A percentile compares a stretch with the other conserved stretches of the same genome.
phyloP scores from a whole-genome alignment of 805 yeast species.

The Hanseniaspora singularis region DNA sequence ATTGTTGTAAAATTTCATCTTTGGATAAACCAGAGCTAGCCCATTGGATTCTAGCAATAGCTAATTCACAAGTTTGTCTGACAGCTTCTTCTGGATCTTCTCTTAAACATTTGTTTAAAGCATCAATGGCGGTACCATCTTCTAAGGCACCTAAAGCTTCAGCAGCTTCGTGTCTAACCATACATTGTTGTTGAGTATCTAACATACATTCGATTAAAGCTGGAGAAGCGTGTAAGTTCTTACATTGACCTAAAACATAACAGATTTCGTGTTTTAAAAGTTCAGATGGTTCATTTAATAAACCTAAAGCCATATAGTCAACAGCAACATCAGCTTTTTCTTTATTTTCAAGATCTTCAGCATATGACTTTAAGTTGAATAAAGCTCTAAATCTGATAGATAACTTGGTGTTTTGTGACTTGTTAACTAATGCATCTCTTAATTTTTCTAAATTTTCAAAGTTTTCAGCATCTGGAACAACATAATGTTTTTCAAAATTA shows the following conservation, averaged over 20 bases:
- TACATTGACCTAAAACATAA: slow-evolving; percentile 90
- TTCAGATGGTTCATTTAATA: slow-evolving; percentile 62
- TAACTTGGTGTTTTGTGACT: slow-evolving; percentile 54
- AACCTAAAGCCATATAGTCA: slow-evolving; percentile 74
- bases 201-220: slow-evolving; percentile 58
- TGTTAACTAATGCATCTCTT: slow-evolving; percentile 58
- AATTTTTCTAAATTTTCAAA: slow-evolving; percentile 44
- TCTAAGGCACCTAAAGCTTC: slow-evolving; percentile 97
- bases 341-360: slow-evolving; percentile 52
- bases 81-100: slow-evolving; percentile 80
- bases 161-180: slow-evolving; percentile 99
- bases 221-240: slow-evolving; percentile 67
- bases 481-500: slow-evolving; percentile 29
- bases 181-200: slow-evolving; percentile 62
- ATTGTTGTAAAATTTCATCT: slow-evolving; percentile 58
- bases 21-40: slow-evolving; percentile 57
- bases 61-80: slow-evolving; percentile 94
- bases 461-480: slow-evolving; percentile 29
- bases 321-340: slow-evolving; percentile 55
- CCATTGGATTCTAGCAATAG: slow-evolving; percentile 91
- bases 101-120: slow-evolving; percentile 50
- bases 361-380: slow-evolving; percentile 78
- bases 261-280: slow-evolving; percentile 95
- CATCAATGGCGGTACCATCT: slow-evolving; percentile 54
- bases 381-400: slow-evolving; percentile 89